phyloP scores from a whole-genome alignment of 2,329 filamentous ascomycete species.

The Xylariales sp. region DNA sequence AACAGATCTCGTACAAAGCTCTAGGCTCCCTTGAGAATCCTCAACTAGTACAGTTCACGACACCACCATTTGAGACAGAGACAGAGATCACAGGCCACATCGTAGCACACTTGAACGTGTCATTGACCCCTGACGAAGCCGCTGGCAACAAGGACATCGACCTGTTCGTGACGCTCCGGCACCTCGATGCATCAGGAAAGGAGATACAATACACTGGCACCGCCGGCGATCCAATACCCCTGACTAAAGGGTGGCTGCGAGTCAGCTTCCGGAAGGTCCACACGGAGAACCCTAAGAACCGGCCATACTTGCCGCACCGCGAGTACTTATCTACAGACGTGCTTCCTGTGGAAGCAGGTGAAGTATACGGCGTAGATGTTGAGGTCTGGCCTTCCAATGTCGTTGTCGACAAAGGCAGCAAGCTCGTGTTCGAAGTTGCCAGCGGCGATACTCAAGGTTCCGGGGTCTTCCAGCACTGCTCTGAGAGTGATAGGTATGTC shows the following conservation, averaged over 20 bases:
- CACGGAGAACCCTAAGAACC: constrained; percentile 43
- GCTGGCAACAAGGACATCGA: constrained; percentile 49
- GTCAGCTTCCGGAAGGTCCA: constrained; percentile 52
- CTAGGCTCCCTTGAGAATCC: constrained; percentile 52
- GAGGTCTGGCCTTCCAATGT: constrained; percentile 64
- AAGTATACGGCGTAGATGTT: constrained; percentile 56
- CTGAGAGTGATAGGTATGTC: constrained; percentile 36
- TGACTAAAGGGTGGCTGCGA: constrained; percentile 62
- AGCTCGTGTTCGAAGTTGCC: constrained; percentile 41
- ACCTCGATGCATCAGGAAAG: constrained; percentile 48
- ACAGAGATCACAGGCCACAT: constrained; percentile 68
- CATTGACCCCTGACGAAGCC: constrained; percentile 49
- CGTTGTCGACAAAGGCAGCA: constrained; percentile 42
- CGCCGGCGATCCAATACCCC: constrained; percentile 57
- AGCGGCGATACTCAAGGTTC: constrained; percentile 47
- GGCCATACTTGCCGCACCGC: constrained; percentile 50
- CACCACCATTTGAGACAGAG: constrained; percentile 52
- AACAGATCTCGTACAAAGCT: constrained; percentile 53
- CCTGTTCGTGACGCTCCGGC: constrained; percentile 57
- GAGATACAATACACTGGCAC: constrained; percentile 64
- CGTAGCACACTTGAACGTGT: constrained; percentile 60
- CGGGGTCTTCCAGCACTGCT: constrained; percentile 43
- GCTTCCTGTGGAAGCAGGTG: constrained; percentile 46
- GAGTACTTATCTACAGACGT: constrained; percentile 56
- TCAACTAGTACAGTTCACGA: constrained; percentile 53